Base-by-base conservation (phyloP, 768 basidiomycete species). In the Serendipita sp. region DNA sequence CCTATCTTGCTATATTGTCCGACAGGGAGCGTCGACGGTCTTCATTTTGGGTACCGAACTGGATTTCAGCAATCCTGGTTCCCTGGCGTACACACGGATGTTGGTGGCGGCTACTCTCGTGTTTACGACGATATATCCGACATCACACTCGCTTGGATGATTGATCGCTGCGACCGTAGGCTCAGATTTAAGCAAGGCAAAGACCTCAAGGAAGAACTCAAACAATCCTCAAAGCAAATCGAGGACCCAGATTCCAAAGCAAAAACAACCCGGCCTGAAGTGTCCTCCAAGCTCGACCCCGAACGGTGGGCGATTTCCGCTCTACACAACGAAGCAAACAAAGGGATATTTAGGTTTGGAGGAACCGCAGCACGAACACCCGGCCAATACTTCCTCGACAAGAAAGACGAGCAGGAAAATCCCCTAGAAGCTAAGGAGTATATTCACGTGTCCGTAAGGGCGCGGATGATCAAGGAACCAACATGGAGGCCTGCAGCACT, bases 1-100 rank as follows among this genome's bases (percentile, higher is more conserved):
- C 71, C 70, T 2, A 68, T 68, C 1, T 56, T 72, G 3, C 70
- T 70, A 68, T 51, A 45, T 18, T 35, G 66, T 41, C 68, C 66
- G 0, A 18, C 11, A 46, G 11, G 45, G 45, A 46, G 13, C 11
- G 45, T 74, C 38, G 60, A 69, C 0, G 73, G 72, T 0, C 66
- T 45, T 3, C 72, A 73, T 46, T 64, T 63, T 28, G 69, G 69
- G 38, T 51, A 67, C 7, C 67, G 69, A 1, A 68, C 67, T 4
- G 63, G 65, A 11, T 71, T 66, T 16, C 37, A 32, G 7, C 34
- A 64, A 53, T 16, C 64, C 65, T 32, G 11, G 11, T 18, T 11
- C 45, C 13, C 11, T 18, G 11, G 11, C 11, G 11, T 18, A 11
- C 13, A 46, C n/a, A 46, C n/a, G 11, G 24, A 24, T 24, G 24